These are phyloP conservation scores for Septoria linicola DNA, from an alignment of 2,329 filamentous ascomycete species.

Conservation along the genomic window DNA sequence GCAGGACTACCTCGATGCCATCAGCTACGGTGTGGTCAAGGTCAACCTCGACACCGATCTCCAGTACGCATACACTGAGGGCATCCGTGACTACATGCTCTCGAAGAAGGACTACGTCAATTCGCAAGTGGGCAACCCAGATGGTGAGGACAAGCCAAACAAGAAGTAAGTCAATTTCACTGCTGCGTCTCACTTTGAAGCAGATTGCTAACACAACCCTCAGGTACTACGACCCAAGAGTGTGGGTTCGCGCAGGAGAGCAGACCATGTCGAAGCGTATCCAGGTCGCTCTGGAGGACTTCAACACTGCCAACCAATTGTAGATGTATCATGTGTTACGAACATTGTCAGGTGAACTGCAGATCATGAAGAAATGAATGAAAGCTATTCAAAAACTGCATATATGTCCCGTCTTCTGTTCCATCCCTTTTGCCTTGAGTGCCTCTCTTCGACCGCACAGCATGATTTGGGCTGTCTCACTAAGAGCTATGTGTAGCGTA, in stretches of 20 bases:
- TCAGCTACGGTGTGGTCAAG: slow-evolving; percentile 94
- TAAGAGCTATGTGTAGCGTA: no score
- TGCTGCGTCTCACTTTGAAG: slow-evolving; percentile 44
- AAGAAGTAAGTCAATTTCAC: slow-evolving; percentile 68
- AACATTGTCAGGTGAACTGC: slow-evolving; percentile 3
- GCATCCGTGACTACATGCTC: slow-evolving; percentile 91
- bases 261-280: slow-evolving; percentile 91
- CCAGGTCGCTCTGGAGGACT: slow-evolving; percentile 79
- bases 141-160: slow-evolving; percentile 96
- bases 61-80: slow-evolving; percentile 88
- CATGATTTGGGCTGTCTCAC: no score
- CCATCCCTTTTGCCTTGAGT: no score
- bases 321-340: slow-evolving; percentile 45
- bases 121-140: slow-evolving; percentile 88
- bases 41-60: slow-evolving; percentile 99
- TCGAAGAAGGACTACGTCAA: slow-evolving; percentile 93
- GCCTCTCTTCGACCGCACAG: no score
- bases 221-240: slow-evolving; percentile 67
- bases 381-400: slow-evolving; percentile 1
- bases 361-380: slow-evolving; percentile 11
- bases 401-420: no score
- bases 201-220: background rate
- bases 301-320: slow-evolving; percentile 78
- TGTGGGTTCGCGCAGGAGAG: slow-evolving; percentile 96
- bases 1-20: slow-evolving; percentile 85